Conservation (phyloP, 192 early-diverging fungal genomes). For the Coemansia sp. region DNA sequence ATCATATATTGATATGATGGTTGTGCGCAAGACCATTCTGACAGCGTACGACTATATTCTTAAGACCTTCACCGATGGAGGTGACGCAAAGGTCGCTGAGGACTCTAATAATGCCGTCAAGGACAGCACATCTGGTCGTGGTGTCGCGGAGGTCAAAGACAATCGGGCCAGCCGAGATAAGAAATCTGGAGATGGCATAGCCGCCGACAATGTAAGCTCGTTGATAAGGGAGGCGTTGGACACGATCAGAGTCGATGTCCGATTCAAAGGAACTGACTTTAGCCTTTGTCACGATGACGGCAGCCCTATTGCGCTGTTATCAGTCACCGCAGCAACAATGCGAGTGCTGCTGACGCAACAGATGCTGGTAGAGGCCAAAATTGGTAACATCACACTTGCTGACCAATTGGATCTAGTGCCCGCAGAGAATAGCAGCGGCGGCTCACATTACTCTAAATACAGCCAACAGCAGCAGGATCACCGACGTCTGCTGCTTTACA, state of each 20-base stretch:
- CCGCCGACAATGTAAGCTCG: conserved; percentile 20
- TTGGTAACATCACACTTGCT: conserved; percentile 68
- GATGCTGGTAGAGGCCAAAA: conserved; percentile 64
- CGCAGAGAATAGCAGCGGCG: background rate
- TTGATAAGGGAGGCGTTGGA: conserved; percentile 51
- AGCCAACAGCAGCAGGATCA: conserved; percentile 14
- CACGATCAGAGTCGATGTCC: conserved; percentile 75
- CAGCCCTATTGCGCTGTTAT: conserved; percentile 65
- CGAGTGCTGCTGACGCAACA: conserved; percentile 59
- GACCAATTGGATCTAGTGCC: conserved; percentile 59
- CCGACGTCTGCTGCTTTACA: conserved; percentile 63
- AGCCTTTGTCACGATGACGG: conserved; percentile 78
- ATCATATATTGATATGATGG: conserved; percentile 76
- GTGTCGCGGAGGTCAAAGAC: background rate
- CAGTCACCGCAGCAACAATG: conserved; percentile 71
- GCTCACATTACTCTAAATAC: background rate
- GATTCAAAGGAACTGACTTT: conserved; percentile 77
- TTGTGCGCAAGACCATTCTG: conserved; percentile 82
- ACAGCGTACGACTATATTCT: conserved; percentile 82
- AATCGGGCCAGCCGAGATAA: background rate
- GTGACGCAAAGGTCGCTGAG: conserved; percentile 17
- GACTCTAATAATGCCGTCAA: conserved; percentile 11
- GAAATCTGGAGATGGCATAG: background rate
- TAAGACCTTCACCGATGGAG: conserved; percentile 63
- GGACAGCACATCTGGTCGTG: background rate